Evolutionary conservation across 352 stramenopile genomes (phyloP).

Genomic region (Plasmopara muralis): DNA sequence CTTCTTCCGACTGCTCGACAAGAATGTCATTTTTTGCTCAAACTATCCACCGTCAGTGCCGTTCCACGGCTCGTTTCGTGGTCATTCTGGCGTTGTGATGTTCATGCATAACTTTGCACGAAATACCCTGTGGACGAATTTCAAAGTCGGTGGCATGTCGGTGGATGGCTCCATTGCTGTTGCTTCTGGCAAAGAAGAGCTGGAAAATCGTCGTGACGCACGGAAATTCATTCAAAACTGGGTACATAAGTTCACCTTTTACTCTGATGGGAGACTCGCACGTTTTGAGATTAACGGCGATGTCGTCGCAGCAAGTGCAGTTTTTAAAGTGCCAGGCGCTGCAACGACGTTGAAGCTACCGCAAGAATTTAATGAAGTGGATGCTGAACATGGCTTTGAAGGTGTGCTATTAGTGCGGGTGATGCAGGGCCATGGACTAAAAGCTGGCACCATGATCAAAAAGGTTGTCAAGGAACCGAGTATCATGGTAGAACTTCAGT

Average conservation of each 20-base stretch:
- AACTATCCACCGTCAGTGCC: constrained; percentile 86
- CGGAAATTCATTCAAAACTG: constrained; percentile 86
- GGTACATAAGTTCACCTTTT: constrained; percentile 89
- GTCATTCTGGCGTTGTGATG: constrained; percentile 55
- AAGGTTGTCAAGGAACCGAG: constrained; percentile 60
- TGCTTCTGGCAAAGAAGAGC: constrained; percentile 77
- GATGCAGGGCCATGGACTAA: constrained; percentile 77
- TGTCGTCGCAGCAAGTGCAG: constrained; percentile 75
- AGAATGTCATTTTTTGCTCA: constrained; percentile 82
- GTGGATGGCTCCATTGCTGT: constrained; percentile 83
- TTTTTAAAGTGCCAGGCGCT: constrained; percentile 81
- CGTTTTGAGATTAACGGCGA: constrained; percentile 87
- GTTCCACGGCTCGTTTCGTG: constrained; percentile 78
- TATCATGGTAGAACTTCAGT: constrained; percentile 51
- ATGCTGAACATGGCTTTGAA: constrained; percentile 66
- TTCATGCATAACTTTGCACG: constrained; percentile 80
- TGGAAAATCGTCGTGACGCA: constrained; percentile 78
- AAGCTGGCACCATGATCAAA: constrained; percentile 59
- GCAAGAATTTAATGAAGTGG: constrained; percentile 84
- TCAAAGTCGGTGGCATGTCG: constrained; percentile 77
- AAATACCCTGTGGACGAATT: constrained; percentile 79
- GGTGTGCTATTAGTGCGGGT: constrained; percentile 67
- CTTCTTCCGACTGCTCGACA: constrained; percentile 82
- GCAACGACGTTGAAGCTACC: constrained; percentile 82
- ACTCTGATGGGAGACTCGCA: constrained; percentile 71